These are phyloP conservation scores for Gryganskiella cystojenkinii DNA, from an alignment of 192 early-diverging fungal species.

Conservation along the genomic window DNA sequence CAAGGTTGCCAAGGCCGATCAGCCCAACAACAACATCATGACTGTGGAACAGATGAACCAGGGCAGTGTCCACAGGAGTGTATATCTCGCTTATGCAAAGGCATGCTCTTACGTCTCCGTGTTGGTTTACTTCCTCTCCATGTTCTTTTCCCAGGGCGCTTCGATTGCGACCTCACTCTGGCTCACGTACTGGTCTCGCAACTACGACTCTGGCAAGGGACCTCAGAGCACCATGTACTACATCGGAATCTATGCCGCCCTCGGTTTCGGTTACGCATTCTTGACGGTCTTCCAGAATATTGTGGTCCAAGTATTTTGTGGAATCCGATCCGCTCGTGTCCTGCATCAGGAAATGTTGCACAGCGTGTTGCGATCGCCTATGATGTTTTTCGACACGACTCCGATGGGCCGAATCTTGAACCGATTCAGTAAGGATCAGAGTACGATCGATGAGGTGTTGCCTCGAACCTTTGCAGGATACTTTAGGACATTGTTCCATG, in stretches of 20 bases:
- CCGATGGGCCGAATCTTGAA: conserved; percentile 81
- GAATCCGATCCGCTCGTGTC: conserved; percentile 74
- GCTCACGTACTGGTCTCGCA: conserved; percentile 75
- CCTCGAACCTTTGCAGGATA: conserved; percentile 62
- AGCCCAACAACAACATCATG: conserved; percentile 63
- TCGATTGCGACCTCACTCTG: conserved; percentile 68
- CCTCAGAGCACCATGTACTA: conserved; percentile 63
- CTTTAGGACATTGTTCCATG: conserved; percentile 42
- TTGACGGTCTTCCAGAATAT: conserved; percentile 72
- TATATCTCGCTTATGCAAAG: conserved; percentile 81
- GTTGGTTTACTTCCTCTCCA: conserved; percentile 65
- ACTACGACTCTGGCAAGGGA: conserved; percentile 52
- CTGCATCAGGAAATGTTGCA: conserved; percentile 80
- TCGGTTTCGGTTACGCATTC: conserved; percentile 74
- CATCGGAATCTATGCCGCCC: conserved; percentile 77
- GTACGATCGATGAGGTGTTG: conserved; percentile 67
- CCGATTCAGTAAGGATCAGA: conserved; percentile 71
- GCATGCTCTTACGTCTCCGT: conserved; percentile 71
- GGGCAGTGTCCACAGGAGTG: conserved; percentile 79
- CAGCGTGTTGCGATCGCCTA: conserved; percentile 72
- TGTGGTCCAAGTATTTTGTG: conserved; percentile 81
- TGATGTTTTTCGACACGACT: conserved; percentile 80
- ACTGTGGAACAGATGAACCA: conserved; percentile 80
- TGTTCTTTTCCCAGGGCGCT: conserved; percentile 60
- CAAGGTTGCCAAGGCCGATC: conserved; percentile 37